These are phyloP conservation scores for Suillus bovinus DNA, from an alignment of 768 basidiomycete genomes.

Conservation along the genomic window DNA sequence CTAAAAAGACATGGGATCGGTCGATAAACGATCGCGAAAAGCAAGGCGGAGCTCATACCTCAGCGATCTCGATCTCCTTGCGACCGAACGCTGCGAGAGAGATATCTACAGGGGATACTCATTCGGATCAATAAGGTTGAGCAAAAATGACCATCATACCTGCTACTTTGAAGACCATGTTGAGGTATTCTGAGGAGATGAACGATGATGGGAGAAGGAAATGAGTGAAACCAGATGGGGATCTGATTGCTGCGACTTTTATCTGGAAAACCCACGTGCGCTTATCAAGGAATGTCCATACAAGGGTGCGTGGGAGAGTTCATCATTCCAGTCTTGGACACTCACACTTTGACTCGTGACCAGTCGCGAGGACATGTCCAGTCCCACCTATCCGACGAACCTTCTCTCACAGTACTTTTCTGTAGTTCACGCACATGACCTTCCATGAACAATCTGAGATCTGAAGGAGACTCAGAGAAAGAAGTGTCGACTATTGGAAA, in stretches of 20 bases:
- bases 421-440: not conserved
- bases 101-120: slow-evolving; percentile 53
- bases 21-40: slow-evolving; percentile 12
- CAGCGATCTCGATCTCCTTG: slow-evolving; percentile 99
- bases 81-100: slow-evolving; percentile 99
- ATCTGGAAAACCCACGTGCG: slow-evolving; percentile 31
- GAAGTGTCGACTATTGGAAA: slow-evolving; percentile 64
- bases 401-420: slow-evolving; percentile 5
- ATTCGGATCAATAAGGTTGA: slow-evolving; percentile 7
- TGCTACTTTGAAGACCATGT: slow-evolving; percentile 89
- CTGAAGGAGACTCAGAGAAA: slow-evolving; percentile 9
- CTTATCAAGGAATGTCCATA: slow-evolving; percentile 7
- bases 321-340: no score
- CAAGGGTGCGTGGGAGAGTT: slow-evolving; percentile 28
- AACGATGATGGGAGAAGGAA: slow-evolving; percentile 22
- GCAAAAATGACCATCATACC: slow-evolving; percentile 43
- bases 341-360: no score
- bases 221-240: slow-evolving; percentile 20
- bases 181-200: slow-evolving; percentile 17
- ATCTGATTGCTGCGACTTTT: slow-evolving; percentile 29
- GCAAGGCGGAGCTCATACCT: slow-evolving; percentile 60
- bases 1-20: slow-evolving; percentile 38
- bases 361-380: no score
- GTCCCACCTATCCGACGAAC: not conserved
- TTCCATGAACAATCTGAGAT: not conserved